Conservation (phyloP, 2,329 filamentous ascomycete genomes). For the Colletotrichum sp. region DNA sequence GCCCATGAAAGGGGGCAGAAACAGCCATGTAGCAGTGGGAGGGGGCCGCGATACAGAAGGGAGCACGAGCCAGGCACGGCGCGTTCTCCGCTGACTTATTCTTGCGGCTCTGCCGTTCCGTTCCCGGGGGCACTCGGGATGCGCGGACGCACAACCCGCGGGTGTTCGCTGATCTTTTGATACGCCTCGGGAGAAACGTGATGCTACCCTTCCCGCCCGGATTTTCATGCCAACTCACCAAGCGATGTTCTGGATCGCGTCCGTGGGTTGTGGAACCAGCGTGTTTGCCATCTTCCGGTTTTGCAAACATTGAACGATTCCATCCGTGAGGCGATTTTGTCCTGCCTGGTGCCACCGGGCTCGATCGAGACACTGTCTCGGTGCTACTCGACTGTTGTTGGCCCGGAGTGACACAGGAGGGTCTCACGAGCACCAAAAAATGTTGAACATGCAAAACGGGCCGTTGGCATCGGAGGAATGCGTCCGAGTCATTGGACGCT, state of each 20-base stretch:
- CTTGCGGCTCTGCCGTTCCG: constrained; percentile 7
- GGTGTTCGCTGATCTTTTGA: constrained; percentile 9
- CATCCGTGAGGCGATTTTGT: not conserved
- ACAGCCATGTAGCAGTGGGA: not conserved
- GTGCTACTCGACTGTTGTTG: not conserved
- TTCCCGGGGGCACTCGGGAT: not conserved
- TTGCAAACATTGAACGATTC: not conserved
- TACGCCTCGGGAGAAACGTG: not conserved
- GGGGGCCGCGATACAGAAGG: not conserved
- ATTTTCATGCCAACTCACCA: not conserved
- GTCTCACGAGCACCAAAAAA: not conserved
- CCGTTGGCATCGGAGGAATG: not conserved
- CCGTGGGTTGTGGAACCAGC: not conserved
- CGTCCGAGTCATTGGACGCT: not conserved
- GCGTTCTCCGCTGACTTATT: not conserved
- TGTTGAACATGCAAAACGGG: not conserved
- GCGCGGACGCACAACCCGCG: not conserved
- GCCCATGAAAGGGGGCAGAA: not conserved
- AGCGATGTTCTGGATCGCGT: not conserved
- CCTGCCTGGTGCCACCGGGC: not conserved
- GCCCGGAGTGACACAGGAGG: not conserved
- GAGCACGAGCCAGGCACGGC: not conserved
- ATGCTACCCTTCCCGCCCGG: not conserved
- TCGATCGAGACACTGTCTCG: not conserved
- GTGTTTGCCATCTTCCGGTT: not conserved